Conservation (phyloP, 495 filamentous ascomycete genomes). For the Immersiella caudata region DNA sequence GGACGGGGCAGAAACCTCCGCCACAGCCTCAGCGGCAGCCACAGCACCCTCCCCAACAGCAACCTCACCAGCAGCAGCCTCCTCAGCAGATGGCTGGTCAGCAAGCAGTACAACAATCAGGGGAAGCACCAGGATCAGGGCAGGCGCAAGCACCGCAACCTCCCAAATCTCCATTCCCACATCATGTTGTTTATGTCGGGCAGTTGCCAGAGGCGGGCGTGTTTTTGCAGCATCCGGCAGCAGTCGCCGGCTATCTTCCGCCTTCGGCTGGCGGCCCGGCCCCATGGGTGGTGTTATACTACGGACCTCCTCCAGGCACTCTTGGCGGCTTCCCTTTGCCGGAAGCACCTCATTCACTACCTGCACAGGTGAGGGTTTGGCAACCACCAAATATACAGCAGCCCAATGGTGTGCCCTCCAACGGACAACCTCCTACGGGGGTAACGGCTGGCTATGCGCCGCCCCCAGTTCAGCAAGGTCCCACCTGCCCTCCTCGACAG, state of each 20-base stretch:
- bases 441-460: too few relatives aligned
- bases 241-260: background rate
- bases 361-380: background rate
- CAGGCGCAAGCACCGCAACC: background rate
- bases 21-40: background rate
- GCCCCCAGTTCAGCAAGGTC: too few relatives aligned
- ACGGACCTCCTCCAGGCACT: background rate
- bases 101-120: background rate
- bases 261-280: background rate
- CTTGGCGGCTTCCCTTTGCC: background rate
- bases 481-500: background rate
- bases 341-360: background rate
- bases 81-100: background rate
- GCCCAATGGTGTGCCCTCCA: background rate
- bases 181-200: conserved; percentile 9
- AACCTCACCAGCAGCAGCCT: background rate
- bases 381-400: background rate
- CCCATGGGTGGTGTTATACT: conserved; percentile 11
- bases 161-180: background rate
- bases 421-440: background rate
- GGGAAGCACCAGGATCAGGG: background rate
- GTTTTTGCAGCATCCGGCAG: conserved; percentile 9
- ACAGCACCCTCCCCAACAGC: too few relatives aligned
- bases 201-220: background rate
- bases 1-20: background rate